These are phyloP conservation scores for Adansonia rubrostipa DNA, from an alignment of 441 rosid genomes.

Conservation along the genomic window DNA sequence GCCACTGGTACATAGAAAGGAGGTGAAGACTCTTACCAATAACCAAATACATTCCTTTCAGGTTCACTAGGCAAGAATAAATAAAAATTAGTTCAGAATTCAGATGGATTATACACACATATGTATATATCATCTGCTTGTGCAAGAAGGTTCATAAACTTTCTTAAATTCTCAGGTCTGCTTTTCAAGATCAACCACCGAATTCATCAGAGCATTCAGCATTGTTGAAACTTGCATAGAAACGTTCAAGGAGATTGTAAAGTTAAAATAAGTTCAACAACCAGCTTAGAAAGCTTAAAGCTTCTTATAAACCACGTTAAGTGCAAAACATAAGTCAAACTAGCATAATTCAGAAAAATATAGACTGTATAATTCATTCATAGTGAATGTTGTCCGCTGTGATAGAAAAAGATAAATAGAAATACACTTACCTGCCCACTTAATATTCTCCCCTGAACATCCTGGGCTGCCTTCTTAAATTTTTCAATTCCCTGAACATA, in stretches of 20 bases:
- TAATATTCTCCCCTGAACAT: conserved; percentile 70
- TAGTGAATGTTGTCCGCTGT: background rate
- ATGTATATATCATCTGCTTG: background rate
- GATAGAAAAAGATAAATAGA: background rate
- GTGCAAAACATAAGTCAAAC: background rate
- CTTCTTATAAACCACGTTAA: conserved; percentile 14
- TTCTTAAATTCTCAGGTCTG: background rate
- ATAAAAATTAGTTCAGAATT: background rate
- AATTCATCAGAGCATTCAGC: background rate
- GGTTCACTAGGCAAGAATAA: conserved; percentile 13
- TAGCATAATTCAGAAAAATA: background rate
- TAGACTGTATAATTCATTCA: background rate
- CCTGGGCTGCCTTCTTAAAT: conserved; percentile 89
- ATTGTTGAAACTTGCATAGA: background rate
- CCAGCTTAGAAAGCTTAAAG: conserved; percentile 15
- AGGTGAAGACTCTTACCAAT: background rate
- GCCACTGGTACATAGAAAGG: background rate
- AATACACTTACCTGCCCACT: conserved; percentile 69
- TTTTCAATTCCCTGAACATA: conserved; percentile 85
- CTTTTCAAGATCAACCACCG: background rate
- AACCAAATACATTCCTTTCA: conserved; percentile 17
- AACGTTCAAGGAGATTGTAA: background rate
- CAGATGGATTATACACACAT: conserved; percentile 3
- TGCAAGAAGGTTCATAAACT: background rate
- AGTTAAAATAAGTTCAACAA: background rate